Evolutionary conservation across 2,329 filamentous ascomycete genomes (phyloP).

Genomic region (Fusarium pseudonygamai): DNA sequence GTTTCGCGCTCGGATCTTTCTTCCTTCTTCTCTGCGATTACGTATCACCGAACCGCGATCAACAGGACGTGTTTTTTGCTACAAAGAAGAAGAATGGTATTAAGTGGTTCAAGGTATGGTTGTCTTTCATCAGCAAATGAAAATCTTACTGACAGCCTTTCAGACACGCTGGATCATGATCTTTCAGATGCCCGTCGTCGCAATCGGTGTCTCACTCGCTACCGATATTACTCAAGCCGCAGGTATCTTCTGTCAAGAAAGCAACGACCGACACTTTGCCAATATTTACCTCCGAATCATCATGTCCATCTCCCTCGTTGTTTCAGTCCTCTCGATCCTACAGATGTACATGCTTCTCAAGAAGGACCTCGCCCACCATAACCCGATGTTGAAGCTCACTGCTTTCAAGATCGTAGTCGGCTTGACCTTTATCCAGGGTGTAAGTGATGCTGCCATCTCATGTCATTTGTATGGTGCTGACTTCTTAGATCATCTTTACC

Average conservation of each 20-base stretch:
- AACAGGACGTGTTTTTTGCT: constrained; percentile 37
- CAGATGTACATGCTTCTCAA: constrained; percentile 32
- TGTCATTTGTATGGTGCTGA: too few relatives aligned
- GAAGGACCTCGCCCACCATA: constrained; percentile 28
- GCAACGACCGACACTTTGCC: constrained; percentile 22
- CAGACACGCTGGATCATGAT: constrained; percentile 38
- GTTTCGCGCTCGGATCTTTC: constrained; percentile 30
- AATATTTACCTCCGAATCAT: constrained; percentile 19
- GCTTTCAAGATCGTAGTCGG: constrained; percentile 34
- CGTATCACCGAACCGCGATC: constrained; percentile 23
- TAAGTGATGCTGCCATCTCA: background rate
- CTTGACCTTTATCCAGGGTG: constrained; percentile 29
- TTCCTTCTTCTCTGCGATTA: constrained; percentile 39
- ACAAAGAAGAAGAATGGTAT: constrained; percentile 30
- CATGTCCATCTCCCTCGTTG: constrained; percentile 11
- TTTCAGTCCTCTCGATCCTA: constrained; percentile 26
- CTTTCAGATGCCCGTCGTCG: constrained; percentile 35
- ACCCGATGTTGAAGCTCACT: constrained; percentile 32
- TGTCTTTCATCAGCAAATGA: accelerated
- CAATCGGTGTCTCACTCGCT: constrained; percentile 8
- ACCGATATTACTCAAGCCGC: constrained; percentile 29
- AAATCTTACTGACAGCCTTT: accelerated
- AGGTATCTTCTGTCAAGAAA: constrained; percentile 30
- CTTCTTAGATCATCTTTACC: constrained; percentile 20
- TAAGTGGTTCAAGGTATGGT: constrained; percentile 28